Evolutionary conservation across 768 basidiomycete species (phyloP).

Genomic region (Russula dissimulans): DNA sequence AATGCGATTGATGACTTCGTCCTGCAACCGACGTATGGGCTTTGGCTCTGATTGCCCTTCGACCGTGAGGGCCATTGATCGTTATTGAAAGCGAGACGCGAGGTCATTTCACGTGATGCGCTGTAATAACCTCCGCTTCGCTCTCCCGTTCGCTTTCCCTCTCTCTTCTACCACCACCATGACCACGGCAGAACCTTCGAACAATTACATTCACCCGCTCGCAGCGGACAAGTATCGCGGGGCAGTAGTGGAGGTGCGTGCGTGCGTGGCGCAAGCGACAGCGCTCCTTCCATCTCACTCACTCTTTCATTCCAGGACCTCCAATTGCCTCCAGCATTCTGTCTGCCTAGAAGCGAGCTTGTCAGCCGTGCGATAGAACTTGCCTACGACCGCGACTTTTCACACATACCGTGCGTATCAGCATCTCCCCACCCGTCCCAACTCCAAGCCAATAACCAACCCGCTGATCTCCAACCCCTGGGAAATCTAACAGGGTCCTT

Average conservation of each 20-base stretch:
- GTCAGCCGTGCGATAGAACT: conserved; percentile 73
- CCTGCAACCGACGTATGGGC: conserved; percentile 15
- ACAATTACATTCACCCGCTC: background rate
- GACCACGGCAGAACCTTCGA: background rate
- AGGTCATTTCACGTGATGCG: no score
- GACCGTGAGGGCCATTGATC: background rate
- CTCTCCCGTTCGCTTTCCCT: background rate
- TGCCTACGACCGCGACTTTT: conserved; percentile 91
- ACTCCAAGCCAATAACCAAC: no score
- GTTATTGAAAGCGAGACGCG: no score
- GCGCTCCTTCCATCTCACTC: background rate
- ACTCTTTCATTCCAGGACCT: conserved; percentile 41
- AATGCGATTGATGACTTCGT: conserved; percentile 20
- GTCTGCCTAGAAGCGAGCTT: conserved; percentile 59
- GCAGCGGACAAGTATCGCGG: conserved; percentile 65
- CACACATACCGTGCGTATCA: conserved; percentile 70
- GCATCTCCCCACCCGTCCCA: no score
- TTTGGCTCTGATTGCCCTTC: conserved; percentile 15
- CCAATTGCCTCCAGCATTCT: conserved; percentile 82
- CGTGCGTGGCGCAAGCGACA: no score
- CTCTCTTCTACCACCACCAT: background rate
- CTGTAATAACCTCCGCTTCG: conserved; percentile 7
- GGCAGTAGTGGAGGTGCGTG: conserved; percentile 76
- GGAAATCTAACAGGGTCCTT: conserved; percentile 47
- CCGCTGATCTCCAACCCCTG: no score